phyloP scores from a whole-genome alignment of 352 stramenopile species.

The Peronospora farinosa region DNA sequence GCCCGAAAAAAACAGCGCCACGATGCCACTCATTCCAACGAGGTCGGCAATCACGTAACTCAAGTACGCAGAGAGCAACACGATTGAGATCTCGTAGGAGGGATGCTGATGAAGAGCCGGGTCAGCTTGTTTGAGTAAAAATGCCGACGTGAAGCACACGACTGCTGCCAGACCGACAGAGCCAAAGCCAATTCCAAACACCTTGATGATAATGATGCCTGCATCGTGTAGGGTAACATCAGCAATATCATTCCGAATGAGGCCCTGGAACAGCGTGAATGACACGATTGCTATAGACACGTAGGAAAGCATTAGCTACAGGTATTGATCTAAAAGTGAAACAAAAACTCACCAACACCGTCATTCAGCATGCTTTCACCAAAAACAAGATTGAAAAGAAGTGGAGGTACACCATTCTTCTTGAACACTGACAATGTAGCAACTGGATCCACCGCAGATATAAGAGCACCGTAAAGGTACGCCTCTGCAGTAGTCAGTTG shows the following conservation, averaged over 20 bases:
- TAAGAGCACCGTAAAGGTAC: conserved; percentile 89
- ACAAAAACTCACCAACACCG: conserved; percentile 58
- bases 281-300: conserved; percentile 60
- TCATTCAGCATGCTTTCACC: conserved; percentile 94
- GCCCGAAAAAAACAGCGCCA: conserved; percentile 92
- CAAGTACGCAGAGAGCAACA: conserved; percentile 74
- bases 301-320: conserved; percentile 7
- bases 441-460: conserved; percentile 91
- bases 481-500: conserved; percentile 82
- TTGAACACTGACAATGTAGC: conserved; percentile 92
- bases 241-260: conserved; percentile 63
- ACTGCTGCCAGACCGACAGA: conserved; percentile 66
- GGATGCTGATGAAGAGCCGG: conserved; percentile 67
- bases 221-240: conserved; percentile 73
- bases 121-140: conserved; percentile 75
- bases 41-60: conserved; percentile 78
- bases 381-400: conserved; percentile 94
- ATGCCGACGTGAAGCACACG: conserved; percentile 74
- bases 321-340: background rate
- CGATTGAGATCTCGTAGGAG: conserved; percentile 84
- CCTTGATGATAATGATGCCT: conserved; percentile 71
- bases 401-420: conserved; percentile 75
- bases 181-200: conserved; percentile 78
- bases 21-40: conserved; percentile 85
- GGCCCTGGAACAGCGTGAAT: conserved; percentile 74